Percentiles rank a stretch among this genome's conserved stretches.
Conservation (phyloP, 306 rosid species). For the Rosa persica region DNA sequence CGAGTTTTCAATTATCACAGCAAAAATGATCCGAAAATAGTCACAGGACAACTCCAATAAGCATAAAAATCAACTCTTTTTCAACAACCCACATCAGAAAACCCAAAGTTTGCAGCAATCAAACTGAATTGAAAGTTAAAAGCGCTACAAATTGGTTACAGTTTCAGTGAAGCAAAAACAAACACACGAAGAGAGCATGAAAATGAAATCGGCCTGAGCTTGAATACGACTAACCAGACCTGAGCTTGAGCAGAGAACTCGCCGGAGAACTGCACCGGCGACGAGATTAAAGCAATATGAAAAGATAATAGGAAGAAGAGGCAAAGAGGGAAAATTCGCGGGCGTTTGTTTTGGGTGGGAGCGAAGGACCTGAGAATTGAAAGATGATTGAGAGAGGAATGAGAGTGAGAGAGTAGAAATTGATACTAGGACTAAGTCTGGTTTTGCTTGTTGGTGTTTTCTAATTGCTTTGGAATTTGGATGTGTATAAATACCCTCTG, state of each 20-base stretch:
- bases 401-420: not conserved
- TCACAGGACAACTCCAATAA: not conserved
- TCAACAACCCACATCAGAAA: conserved; percentile 21
- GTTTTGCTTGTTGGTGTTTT: not conserved
- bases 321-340: conserved; percentile 2
- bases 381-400: not conserved
- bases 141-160: conserved; percentile 14
- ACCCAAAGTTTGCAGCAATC: conserved; percentile 29
- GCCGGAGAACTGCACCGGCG: conserved; percentile 1
- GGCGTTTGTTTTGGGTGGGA: not conserved
- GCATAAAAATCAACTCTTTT: not conserved
- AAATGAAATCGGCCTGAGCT: not conserved
- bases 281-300: not conserved
- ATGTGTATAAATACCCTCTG: no score
- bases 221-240: not conserved
- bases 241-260: not conserved
- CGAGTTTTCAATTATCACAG: not conserved
- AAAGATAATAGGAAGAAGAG: not conserved
- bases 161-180: not conserved
- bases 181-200: not conserved
- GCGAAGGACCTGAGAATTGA: not conserved
- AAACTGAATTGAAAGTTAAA: conserved; percentile 17
- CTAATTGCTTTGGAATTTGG: no score
- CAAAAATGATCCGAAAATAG: not conserved
- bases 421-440: not conserved